phyloP scores from a whole-genome alignment of 2,329 filamentous ascomycete genomes.

The Tolypocladium tropicale region DNA sequence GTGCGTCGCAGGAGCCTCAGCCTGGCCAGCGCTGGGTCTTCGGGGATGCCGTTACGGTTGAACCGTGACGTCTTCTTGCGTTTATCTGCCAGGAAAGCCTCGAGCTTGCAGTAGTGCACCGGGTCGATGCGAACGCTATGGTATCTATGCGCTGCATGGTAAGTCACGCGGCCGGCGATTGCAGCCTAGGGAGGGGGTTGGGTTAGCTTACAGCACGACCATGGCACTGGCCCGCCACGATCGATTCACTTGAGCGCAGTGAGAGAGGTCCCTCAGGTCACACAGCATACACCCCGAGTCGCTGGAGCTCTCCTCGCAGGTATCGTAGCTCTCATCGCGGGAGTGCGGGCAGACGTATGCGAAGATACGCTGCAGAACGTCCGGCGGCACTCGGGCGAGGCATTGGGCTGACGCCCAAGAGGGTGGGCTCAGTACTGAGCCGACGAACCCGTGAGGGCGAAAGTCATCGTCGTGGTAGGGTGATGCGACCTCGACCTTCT shows the following conservation, averaged over 20 bases:
- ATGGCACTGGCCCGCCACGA: slow-evolving; percentile 53
- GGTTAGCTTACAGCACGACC: slow-evolving; percentile 48
- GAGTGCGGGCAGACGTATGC: slow-evolving; percentile 74
- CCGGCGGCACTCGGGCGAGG: slow-evolving; percentile 49
- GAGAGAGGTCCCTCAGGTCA: slow-evolving; percentile 78
- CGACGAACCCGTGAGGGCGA: slow-evolving; percentile 14
- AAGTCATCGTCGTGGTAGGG: slow-evolving; percentile 17
- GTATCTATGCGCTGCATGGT: slow-evolving; percentile 46
- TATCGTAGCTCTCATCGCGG: slow-evolving; percentile 66
- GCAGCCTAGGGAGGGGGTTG: neutral
- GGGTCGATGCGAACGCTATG: slow-evolving; percentile 85
- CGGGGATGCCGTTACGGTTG: slow-evolving; percentile 66
- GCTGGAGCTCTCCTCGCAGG: slow-evolving; percentile 69
- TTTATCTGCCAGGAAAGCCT: slow-evolving; percentile 68
- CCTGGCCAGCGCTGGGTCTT: slow-evolving; percentile 68
- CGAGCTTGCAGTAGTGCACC: slow-evolving; percentile 87
- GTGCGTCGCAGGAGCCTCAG: slow-evolving; percentile 73
- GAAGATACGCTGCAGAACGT: slow-evolving; percentile 71
- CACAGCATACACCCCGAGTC: slow-evolving; percentile 87
- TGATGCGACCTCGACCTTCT: slow-evolving; percentile 15
- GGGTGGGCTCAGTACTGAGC: slow-evolving; percentile 22
- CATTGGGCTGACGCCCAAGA: slow-evolving; percentile 29
- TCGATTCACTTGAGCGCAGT: slow-evolving; percentile 64
- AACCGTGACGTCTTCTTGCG: slow-evolving; percentile 66
- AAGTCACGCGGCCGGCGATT: neutral